Evolutionary conservation across 176 grass and related monocot species (phyloP), one percentile per base, ranked within the genome.

Genomic region (Hordeum marinum): DNA sequence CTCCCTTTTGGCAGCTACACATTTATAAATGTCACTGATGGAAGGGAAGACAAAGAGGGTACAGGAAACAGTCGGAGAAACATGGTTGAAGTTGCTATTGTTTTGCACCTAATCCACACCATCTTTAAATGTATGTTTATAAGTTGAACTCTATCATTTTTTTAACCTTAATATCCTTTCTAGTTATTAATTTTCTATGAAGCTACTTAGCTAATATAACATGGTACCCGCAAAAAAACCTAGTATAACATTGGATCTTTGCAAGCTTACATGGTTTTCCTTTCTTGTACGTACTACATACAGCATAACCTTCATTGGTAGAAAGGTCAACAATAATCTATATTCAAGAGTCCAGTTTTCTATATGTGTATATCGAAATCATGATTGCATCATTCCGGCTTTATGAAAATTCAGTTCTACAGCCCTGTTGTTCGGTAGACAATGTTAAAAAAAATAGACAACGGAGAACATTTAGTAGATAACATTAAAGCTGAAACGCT

Each of bases 11-110:
- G 29, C 29, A 29, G 29, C 29, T 29, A 29, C 29, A 29, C 29
- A 2, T 29, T 29, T 29, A 29, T 29, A 29, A 29, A 29, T 29
- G 29, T 29, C 29, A 29, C 29, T 29, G 29, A 29, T 29, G 29
- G 29, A 29, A 29, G 29, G 29, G 29, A 29, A 29, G 29, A 29
- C 29, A 29, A 29, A 29, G 29, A 29, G 29, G 29, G 29, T 2
- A 29, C 29, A 29, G 29, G 92, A 32, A 87, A 85, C 55, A 92
- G 94, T 45, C 75, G 57, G 88, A 81, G 50, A 27, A 97, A 94
- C 82, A 24, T 90, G 68, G 88, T 92, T 69, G 94, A 97, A 89
- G 94, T 92, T 92, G 88, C 83, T 50, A 86, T 85, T 41, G 81
- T 90, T 71, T 73, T 87, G 10, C 81, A 92, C 60, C 80, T 94